Evolutionary conservation across 2,329 filamentous ascomycete genomes (phyloP).

Genomic region (Epichloe sp.): DNA sequence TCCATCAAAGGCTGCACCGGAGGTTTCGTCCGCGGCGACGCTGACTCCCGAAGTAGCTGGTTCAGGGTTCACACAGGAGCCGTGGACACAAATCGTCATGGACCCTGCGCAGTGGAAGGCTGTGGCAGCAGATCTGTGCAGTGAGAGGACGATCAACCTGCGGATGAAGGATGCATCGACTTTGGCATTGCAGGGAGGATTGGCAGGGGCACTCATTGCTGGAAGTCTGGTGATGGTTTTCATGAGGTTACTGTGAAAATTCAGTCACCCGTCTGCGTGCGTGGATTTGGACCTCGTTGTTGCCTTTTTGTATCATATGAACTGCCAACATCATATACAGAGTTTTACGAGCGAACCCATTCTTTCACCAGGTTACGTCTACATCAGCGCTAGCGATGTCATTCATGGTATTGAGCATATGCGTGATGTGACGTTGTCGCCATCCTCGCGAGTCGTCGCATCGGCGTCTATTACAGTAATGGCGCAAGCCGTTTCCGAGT

Average conservation of each 20-base stretch:
- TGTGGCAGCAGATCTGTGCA: conserved; percentile 45
- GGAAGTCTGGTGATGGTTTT: conserved; percentile 39
- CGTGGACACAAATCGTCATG: conserved; percentile 31
- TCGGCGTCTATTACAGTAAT: no score
- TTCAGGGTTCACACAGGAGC: conserved; percentile 2
- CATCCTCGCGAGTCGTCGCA: no score
- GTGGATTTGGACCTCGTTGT: conserved; percentile 7
- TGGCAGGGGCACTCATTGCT: conserved; percentile 50
- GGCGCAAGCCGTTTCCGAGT: no score
- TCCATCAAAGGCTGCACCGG: conserved; percentile 3
- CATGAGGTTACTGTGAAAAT: conserved; percentile 15
- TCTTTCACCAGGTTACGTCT: no score
- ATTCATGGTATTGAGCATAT: no score
- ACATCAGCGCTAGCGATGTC: no score
- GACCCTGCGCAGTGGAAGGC: conserved; percentile 34
- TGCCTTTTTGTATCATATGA: not conserved
- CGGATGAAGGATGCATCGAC: conserved; percentile 58
- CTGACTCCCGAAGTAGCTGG: not conserved
- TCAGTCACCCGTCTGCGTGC: conserved; percentile 6
- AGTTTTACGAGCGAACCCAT: not conserved
- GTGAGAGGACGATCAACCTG: conserved; percentile 49
- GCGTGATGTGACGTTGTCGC: no score
- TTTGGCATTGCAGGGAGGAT: conserved; percentile 54
- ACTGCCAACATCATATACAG: not conserved
- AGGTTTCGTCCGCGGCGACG: conserved; percentile 2